Base-by-base conservation (phyloP, 2,329 filamentous ascomycete species). In the Monosporascus ibericus region DNA sequence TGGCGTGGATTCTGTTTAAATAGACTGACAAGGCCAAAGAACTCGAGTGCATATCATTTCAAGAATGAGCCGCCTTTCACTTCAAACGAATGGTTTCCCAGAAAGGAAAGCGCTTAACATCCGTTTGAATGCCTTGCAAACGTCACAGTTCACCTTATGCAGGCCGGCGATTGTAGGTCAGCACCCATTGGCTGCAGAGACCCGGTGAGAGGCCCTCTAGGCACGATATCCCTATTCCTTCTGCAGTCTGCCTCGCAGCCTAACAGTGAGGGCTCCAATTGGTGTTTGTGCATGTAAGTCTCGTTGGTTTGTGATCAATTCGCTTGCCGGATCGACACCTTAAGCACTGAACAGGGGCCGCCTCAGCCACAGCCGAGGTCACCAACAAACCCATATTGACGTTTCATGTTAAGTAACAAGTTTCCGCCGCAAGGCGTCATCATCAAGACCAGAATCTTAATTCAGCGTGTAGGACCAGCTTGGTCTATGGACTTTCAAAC, bases 111-210 rank as follows among this genome's bases (percentile, higher is more conserved):
- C 30, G 11, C 9, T 5, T 14, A 34, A 34, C 30, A 5, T 34
- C 0, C 11, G 30, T 20, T 5, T 14, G 42, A 42, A 30, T 15
- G 25, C 36, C 25, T 34, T 51, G 27, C 48, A 53, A 55, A 55
- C 48, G 42, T 37, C 34, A 49, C 20, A 7, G 48, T 44, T 53
- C 44, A 48, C 47, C 44, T 44, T 38, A 18, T 51, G 24, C 25
- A 58, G 14, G 25, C 42, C 47, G 24, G 22, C 36, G 3, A 7
- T 7, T 24, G 6, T 22, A 17, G 27, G 34, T 18, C 36, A 39
- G 2, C 11, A 34, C 30, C 11, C 27, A 38, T 22, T 22, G 49
- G 47, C 48, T 44, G 42, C 49, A 48, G 18, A 30, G 22, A 27
- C 22, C 22, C 22, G 44, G 14, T 15, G 25, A 15, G 24, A 22